phyloP scores from a whole-genome alignment of 495 filamentous ascomycete species.

The Aspergillus hancockii region DNA sequence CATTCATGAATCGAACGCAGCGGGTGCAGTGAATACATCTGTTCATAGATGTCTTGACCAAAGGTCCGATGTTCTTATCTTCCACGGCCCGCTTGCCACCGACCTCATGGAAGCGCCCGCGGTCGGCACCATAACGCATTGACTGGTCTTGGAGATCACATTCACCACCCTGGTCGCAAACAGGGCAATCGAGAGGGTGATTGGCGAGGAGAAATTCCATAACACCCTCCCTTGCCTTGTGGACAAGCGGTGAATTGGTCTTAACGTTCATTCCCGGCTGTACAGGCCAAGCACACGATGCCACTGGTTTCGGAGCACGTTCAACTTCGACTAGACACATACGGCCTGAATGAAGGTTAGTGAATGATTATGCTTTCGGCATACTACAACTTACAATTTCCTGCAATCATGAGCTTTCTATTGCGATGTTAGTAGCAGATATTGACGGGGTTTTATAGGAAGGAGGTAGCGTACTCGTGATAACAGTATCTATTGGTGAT shows the following conservation, averaged over 20 bases:
- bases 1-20: slow-evolving; percentile 96
- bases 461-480: slow-evolving; percentile 71
- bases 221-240: slow-evolving; percentile 96
- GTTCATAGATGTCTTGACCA: slow-evolving; percentile 99
- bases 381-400: slow-evolving; percentile 68
- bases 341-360: slow-evolving; percentile 51
- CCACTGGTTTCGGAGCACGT: slow-evolving; percentile 90
- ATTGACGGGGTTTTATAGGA: background rate
- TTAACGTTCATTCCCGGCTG: slow-evolving; percentile 98
- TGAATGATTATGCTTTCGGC: slow-evolving; percentile 4
- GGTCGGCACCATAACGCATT: slow-evolving; percentile 96
- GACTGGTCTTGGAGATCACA: slow-evolving; percentile 99
- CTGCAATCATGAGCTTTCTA: slow-evolving; percentile 96
- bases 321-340: slow-evolving; percentile 99
- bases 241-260: slow-evolving; percentile 90
- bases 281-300: slow-evolving; percentile 98
- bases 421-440: slow-evolving; percentile 30
- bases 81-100: slow-evolving; percentile 95
- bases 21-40: slow-evolving; percentile 98
- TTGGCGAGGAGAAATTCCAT: slow-evolving; percentile 99
- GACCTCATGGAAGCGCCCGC: slow-evolving; percentile 94
- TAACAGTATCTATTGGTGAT: slow-evolving; percentile 83
- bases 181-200: slow-evolving; percentile 95
- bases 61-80: slow-evolving; percentile 98
- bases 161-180: slow-evolving; percentile 98